Percentiles rank a stretch among this genome's conserved stretches.
These are phyloP conservation scores for Epichloe sibirici DNA, from an alignment of 2,329 filamentous ascomycete species.

Conservation along the genomic window DNA sequence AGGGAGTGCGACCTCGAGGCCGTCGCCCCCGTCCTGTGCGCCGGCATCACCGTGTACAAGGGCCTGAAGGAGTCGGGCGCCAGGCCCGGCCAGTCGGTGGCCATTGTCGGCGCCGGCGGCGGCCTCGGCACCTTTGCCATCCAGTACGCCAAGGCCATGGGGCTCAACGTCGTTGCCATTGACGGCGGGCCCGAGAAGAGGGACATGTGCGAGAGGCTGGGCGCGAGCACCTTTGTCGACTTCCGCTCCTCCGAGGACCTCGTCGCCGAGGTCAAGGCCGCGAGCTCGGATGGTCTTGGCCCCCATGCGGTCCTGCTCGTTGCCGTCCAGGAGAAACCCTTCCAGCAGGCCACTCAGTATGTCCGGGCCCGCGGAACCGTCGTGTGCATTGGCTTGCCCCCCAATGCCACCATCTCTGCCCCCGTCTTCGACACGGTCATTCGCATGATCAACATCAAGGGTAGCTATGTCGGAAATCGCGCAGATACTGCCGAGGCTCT, in stretches of 20 bases:
- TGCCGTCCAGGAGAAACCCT: slow-evolving; percentile 80
- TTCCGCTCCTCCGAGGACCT: slow-evolving; percentile 66
- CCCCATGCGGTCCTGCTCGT: slow-evolving; percentile 81
- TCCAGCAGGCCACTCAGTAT: slow-evolving; percentile 88
- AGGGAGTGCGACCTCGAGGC: slow-evolving; percentile 65
- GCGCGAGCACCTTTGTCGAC: slow-evolving; percentile 65
- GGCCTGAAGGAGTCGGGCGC: slow-evolving; percentile 75
- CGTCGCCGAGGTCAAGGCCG: slow-evolving; percentile 71
- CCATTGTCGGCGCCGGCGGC: slow-evolving; percentile 77
- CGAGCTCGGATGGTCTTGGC: slow-evolving; percentile 68
- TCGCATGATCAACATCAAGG: slow-evolving; percentile 84
- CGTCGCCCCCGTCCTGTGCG: slow-evolving; percentile 70
- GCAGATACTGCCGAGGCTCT: slow-evolving; percentile 79
- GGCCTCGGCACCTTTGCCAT: slow-evolving; percentile 67
- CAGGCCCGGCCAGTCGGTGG: slow-evolving; percentile 63
- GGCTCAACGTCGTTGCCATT: slow-evolving; percentile 66
- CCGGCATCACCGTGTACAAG: slow-evolving; percentile 82
- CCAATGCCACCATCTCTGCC: slow-evolving; percentile 65
- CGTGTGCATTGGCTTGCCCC: slow-evolving; percentile 81
- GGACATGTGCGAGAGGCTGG: slow-evolving; percentile 56
- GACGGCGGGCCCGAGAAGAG: slow-evolving; percentile 75
- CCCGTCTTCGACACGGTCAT: slow-evolving; percentile 84
- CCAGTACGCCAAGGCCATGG: slow-evolving; percentile 90
- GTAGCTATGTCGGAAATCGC: slow-evolving; percentile 87
- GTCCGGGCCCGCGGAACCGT: slow-evolving; percentile 72